Percentiles rank a stretch among this genome's conserved stretches.
Evolutionary conservation across 148 eudicot genomes (phyloP).

Genomic region (Rheum nobile): DNA sequence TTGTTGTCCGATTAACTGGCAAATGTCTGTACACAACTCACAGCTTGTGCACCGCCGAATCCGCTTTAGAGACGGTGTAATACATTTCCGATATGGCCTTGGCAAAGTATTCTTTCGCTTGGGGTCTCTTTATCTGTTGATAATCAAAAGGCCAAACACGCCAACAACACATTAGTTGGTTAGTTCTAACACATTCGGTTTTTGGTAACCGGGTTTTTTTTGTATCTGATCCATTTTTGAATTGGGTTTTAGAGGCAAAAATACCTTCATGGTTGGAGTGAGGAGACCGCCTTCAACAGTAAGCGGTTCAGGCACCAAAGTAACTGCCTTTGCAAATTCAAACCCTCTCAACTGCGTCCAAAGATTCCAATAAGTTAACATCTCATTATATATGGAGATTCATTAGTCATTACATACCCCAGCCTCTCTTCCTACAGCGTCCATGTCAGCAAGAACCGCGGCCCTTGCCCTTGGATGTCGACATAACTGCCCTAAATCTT

Average conservation of each 20-base stretch:
- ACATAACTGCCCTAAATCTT: constrained; percentile 58
- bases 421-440: constrained; percentile 64
- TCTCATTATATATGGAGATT: neutral
- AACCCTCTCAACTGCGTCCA: constrained; percentile 53
- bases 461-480: constrained; percentile 58
- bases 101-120: constrained; percentile 64
- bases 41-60: constrained; percentile 20
- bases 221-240: too few relatives aligned
- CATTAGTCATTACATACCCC: constrained; percentile 28
- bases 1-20: too few relatives aligned
- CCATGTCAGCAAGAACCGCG: constrained; percentile 80
- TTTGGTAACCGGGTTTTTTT: neutral
- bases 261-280: constrained; percentile 86
- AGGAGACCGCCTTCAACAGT: constrained; percentile 74
- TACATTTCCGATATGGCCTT: constrained; percentile 59
- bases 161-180: neutral
- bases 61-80: constrained; percentile 24
- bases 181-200: neutral
- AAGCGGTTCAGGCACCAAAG: constrained; percentile 75
- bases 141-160: neutral
- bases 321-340: constrained; percentile 76
- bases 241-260: too few relatives aligned
- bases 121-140: constrained; percentile 63
- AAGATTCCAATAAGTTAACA: neutral
- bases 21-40: neutral